Evolutionary conservation across 1,284 basidiomycete species (phyloP), one percentile per base, ranked within the genome.

Genomic region (Bjerkandera adusta): DNA sequence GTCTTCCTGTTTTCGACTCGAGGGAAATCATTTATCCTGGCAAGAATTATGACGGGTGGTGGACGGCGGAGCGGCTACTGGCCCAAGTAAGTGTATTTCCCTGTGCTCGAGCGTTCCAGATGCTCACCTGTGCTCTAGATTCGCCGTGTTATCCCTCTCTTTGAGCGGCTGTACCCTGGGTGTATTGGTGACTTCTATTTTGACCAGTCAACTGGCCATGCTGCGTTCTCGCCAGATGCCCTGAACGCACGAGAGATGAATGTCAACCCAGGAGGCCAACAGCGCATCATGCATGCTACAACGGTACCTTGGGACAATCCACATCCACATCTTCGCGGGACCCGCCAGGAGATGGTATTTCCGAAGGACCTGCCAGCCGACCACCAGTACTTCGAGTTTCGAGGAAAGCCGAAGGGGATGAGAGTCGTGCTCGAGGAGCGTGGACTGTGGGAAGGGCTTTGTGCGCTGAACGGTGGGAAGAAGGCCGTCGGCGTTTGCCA

Each of bases 181-280:
- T 51, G 50, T n/a, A n/a, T n/a, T n/a, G n/a, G n/a, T n/a, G n/a
- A n/a, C 4, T 26, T 56, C 15, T 26, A 48, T 27, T 59, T 59
- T 48, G 55, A 59, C 42, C 45, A 48, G 36, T 59, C 57, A 12
- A 54, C 55, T 11, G 50, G 51, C 15, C 57, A 59, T 43, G 47
- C 47, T 26, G 50, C 51, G 7, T 55, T 55, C 18, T 48, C 57
- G 4, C 32, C 30, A 4, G 53, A 58, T 44, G 57, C 57, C 4
- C 50, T 58, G 5, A 54, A 52, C 42, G 50, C 53, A 3, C 57
- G 50, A 26, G 49, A 54, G 13, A 59, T 59, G 57, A 59, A 59
- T 41, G 43, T 58, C 16, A 48, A 45, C 12, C 56, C 58, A 10
- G 55, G 58, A n/a, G 56, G 58, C 3, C 44, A 53, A 36, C 52